Evolutionary conservation across 345 rosid genomes (phyloP).

Genomic region (Arabis hirsuta): DNA sequence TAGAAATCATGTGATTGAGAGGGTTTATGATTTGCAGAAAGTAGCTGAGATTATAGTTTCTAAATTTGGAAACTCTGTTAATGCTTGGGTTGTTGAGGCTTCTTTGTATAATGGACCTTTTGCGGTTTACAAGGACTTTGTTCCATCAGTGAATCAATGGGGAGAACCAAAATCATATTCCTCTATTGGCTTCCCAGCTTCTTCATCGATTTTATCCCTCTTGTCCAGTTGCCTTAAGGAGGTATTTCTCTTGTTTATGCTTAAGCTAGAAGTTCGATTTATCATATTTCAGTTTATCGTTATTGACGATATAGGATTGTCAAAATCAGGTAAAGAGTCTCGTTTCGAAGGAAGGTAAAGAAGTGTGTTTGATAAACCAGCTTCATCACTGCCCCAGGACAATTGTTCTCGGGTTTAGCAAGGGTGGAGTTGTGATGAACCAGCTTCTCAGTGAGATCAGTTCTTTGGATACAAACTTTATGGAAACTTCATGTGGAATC

Average conservation of each 20-base stretch:
- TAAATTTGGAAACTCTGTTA: conserved; percentile 64
- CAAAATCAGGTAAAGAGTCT: conserved; percentile 49
- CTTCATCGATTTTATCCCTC: conserved; percentile 62
- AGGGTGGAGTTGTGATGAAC: conserved; percentile 86
- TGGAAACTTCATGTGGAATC: conserved; percentile 1
- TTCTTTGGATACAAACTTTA: conserved; percentile 38
- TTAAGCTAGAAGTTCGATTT: background rate
- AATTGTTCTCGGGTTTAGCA: conserved; percentile 78
- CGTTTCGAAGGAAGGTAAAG: conserved; percentile 40
- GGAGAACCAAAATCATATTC: conserved; percentile 73
- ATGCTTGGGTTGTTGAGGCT: conserved; percentile 83
- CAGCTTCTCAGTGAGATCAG: conserved; percentile 79
- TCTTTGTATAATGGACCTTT: conserved; percentile 70
- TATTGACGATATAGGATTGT: background rate
- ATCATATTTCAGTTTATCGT: background rate
- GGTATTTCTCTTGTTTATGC: conserved; percentile 40
- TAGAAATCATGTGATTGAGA: conserved; percentile 68
- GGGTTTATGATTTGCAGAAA: conserved; percentile 62
- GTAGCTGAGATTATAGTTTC: conserved; percentile 75
- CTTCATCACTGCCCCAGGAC: conserved; percentile 53
- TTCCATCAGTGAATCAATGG: conserved; percentile 57
- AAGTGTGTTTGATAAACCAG: conserved; percentile 26
- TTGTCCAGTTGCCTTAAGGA: conserved; percentile 61
- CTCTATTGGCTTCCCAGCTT: conserved; percentile 67
- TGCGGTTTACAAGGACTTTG: conserved; percentile 72